These are phyloP conservation scores for Podaxis sp. DNA, from an alignment of 768 basidiomycete genomes.

Conservation along the genomic window DNA sequence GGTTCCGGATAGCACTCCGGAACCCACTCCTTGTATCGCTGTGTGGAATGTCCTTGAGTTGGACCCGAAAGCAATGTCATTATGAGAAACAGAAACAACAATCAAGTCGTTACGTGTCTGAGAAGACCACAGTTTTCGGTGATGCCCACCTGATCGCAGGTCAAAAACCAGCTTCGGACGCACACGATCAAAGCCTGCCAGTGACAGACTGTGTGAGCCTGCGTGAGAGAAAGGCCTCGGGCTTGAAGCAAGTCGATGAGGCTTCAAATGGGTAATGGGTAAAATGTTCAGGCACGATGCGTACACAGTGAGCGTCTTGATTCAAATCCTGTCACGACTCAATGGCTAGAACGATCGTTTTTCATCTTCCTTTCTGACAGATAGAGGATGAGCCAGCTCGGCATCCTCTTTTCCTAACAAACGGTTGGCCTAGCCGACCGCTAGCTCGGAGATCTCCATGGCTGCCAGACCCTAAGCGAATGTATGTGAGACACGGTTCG, in stretches of 20 bases:
- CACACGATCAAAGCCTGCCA: background rate
- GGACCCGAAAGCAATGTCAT: background rate
- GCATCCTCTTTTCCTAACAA: background rate
- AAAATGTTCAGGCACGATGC: background rate
- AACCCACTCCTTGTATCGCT: background rate
- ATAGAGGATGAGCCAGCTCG: background rate
- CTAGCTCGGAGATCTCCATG: slow-evolving; percentile 1
- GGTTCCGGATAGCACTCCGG: background rate
- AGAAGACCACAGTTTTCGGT: background rate
- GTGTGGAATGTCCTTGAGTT: background rate
- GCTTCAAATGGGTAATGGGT: background rate
- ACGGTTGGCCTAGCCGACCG: background rate
- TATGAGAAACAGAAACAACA: background rate
- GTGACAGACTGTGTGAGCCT: slow-evolving; percentile 5
- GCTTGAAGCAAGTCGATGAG: background rate
- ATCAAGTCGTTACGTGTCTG: background rate
- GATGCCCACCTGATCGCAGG: slow-evolving; percentile 1
- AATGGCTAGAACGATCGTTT: background rate
- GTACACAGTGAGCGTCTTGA: background rate
- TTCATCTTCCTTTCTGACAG: background rate
- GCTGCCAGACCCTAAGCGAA: background rate
- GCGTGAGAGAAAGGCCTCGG: background rate
- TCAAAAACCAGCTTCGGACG: background rate
- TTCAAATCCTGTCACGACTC: background rate
- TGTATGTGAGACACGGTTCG: background rate